phyloP scores from a whole-genome alignment of 2,329 filamentous ascomycete species.

The Rhynchosporium agropyri region DNA sequence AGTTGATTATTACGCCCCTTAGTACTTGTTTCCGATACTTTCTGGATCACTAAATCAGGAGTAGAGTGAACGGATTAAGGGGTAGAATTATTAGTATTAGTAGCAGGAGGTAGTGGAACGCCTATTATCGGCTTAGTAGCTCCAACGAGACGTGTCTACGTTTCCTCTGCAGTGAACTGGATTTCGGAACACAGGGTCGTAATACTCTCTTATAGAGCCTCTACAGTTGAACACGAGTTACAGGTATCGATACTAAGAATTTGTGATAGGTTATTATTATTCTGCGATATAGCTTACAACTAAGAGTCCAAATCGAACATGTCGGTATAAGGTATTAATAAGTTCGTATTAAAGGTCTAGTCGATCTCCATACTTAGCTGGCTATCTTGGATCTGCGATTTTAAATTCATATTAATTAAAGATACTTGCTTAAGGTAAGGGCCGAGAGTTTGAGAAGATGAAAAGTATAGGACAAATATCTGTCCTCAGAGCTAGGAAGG shows the following conservation, averaged over 20 bases:
- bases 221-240: conserved; percentile 10
- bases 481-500: conserved; percentile 13
- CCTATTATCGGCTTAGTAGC: conserved; percentile 6
- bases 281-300: conserved; percentile 4
- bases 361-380: conserved; percentile 14
- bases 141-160: conserved; percentile 3
- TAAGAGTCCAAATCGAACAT: too few relatives aligned
- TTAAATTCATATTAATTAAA: conserved; percentile 17
- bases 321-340: too few relatives aligned
- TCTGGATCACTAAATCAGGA: not conserved
- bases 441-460: conserved; percentile 13
- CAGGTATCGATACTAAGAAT: conserved; percentile 10
- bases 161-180: conserved; percentile 4
- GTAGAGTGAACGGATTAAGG: not conserved
- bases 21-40: conserved; percentile 4
- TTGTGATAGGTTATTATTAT: conserved; percentile 10
- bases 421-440: conserved; percentile 12
- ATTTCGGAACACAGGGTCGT: conserved; percentile 7
- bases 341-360: conserved; percentile 6
- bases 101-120: not conserved
- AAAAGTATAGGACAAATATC: conserved; percentile 14
- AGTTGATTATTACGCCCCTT: not conserved
- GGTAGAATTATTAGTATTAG: conserved; percentile 1
- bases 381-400: conserved; percentile 11
- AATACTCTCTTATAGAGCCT: conserved; percentile 8